Base-by-base conservation (phyloP, 768 basidiomycete genomes). In the Leccinum boreale region DNA sequence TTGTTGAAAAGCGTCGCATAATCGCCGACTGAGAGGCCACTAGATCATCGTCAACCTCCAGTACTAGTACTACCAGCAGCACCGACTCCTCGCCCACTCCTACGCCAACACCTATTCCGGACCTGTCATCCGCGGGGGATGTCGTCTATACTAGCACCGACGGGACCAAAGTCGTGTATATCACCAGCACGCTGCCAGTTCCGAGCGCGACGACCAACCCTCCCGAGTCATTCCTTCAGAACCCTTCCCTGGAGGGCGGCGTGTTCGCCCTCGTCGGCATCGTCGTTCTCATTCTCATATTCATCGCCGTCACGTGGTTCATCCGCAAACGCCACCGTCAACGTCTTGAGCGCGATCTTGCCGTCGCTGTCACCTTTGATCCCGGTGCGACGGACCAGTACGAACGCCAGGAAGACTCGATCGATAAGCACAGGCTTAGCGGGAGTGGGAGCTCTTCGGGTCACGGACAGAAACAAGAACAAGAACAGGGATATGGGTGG, bases 161-260 rank as follows among this genome's bases (percentile, higher is more conserved):
- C 3, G 68, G 68, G 6, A 65, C 62, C 23, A 50, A 39, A 21
- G 42, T 69, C 44, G 59, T 74, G n/a, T 66, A 73, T 39, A 69
- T 78, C 28, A 65, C 75, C 4, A 66, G 69, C 35, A 70, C 69
- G 1, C 39, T 70, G 29, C 59, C 76, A 9, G 57, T 70, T 2
- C 31, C 73, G 3, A 58, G 75, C 17, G 26, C 65, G 6, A 61
- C 68, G 1, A 29, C 62, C 21, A 17, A 71, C 3, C 50, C 66
- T 15, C 42, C 67, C n/a, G 64, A 69, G 9, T 64, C 77, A 11
- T 90, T 91, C 73, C 67, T 90, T 36, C 71, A 83, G 57, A 86
- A 90, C 71, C 87, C 84, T 70, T 75, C 80, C n/a, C 74, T 85
- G n/a, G 79, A 82, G 44, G 82, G 82, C 7, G 70, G 81, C 9